These are phyloP conservation scores for Phytophthora pistaciae DNA, from an alignment of 352 stramenopile genomes.

Conservation along the genomic window DNA sequence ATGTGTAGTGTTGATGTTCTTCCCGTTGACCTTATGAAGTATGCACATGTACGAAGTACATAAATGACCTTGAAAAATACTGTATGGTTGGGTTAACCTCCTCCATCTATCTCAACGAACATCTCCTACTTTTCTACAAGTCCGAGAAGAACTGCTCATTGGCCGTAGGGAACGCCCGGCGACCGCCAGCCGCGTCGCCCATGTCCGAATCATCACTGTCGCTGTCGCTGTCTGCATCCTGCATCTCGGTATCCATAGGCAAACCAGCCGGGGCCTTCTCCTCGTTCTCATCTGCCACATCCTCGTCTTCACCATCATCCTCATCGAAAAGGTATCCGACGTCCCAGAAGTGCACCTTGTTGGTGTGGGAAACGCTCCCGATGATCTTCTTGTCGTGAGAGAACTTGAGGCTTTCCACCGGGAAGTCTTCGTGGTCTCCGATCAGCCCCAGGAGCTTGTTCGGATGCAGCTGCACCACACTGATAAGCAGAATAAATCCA, in stretches of 20 bases:
- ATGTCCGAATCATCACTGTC: constrained; percentile 76
- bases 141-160: constrained; percentile 89
- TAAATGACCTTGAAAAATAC: constrained; percentile 28
- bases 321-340: constrained; percentile 93
- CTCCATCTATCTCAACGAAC: constrained; percentile 33
- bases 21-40: not conserved
- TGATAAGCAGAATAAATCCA: constrained; percentile 20
- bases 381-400: constrained; percentile 92
- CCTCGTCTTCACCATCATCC: constrained; percentile 78
- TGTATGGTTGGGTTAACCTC: constrained; percentile 30
- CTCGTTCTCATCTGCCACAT: constrained; percentile 68
- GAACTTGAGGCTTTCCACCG: constrained; percentile 93
- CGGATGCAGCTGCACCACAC: constrained; percentile 95
- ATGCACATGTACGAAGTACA: not conserved
- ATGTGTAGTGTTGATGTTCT: not conserved
- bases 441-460: constrained; percentile 98
- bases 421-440: constrained; percentile 96
- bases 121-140: constrained; percentile 48
- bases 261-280: constrained; percentile 45
- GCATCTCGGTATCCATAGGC: constrained; percentile 77
- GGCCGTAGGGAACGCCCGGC: constrained; percentile 67
- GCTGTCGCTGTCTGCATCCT: constrained; percentile 86
- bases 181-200: constrained; percentile 35
- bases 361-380: constrained; percentile 94
- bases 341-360: constrained; percentile 97